phyloP scores from a whole-genome alignment of 2,329 filamentous ascomycete species.

The Claviceps cyperi region DNA sequence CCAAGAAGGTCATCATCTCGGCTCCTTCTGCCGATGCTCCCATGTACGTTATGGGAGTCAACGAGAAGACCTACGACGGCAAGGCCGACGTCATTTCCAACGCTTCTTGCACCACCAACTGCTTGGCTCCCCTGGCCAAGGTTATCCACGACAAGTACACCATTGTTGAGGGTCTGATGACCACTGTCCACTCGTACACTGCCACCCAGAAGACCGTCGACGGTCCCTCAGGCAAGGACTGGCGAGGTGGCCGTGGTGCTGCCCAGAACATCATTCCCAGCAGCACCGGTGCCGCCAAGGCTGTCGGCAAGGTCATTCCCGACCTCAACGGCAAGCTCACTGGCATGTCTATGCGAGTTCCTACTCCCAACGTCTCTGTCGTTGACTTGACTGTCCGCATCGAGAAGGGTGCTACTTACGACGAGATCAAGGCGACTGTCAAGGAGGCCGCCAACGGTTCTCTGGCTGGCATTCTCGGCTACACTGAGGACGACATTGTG shows the following conservation, averaged over 20 bases:
- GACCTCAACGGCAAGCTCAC: slow-evolving; percentile 98
- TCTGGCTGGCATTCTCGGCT: slow-evolving; percentile 83
- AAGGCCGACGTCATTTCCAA: slow-evolving; percentile 93
- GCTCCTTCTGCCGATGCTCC: slow-evolving; percentile 88
- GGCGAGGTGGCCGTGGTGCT: slow-evolving; percentile 96
- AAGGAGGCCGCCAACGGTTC: slow-evolving; percentile 73
- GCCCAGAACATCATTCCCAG: slow-evolving; percentile 99
- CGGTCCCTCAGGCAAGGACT: slow-evolving; percentile 95
- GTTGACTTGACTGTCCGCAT: slow-evolving; percentile 91
- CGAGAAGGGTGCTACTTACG: slow-evolving; percentile 78
- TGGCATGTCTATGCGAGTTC: slow-evolving; percentile 98
- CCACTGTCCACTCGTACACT: slow-evolving; percentile 98
- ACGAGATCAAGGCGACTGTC: slow-evolving; percentile 84
- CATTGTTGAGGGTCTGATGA: slow-evolving; percentile 98
- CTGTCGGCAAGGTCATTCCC: slow-evolving; percentile 99
- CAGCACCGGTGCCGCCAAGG: slow-evolving; percentile 99
- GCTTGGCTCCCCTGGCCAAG: slow-evolving; percentile 97
- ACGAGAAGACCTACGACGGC: slow-evolving; percentile 84
- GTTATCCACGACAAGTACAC: slow-evolving; percentile 97
- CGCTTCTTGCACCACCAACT: slow-evolving; percentile 99
- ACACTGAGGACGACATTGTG: slow-evolving; percentile 96
- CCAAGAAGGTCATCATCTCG: slow-evolving; percentile 95
- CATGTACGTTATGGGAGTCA: slow-evolving; percentile 99
- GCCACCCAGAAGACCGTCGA: slow-evolving; percentile 99
- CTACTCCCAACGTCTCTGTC: slow-evolving; percentile 96